Conservation (phyloP, 164 flowering plant genomes). For the Aristolochia contorta region DNA sequence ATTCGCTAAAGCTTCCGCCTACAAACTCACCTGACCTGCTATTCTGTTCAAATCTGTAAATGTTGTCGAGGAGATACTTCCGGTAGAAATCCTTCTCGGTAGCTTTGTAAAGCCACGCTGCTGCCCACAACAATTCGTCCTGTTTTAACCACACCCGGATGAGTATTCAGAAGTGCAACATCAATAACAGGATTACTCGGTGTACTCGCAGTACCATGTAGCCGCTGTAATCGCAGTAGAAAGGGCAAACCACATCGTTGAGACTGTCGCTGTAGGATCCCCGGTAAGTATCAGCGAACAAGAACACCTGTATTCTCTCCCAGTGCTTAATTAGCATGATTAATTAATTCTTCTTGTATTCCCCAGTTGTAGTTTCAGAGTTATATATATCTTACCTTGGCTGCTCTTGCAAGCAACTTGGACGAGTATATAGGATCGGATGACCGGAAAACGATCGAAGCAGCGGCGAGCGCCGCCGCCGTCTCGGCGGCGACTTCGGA, state of each 20-base stretch:
- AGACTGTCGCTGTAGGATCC: constrained; percentile 35
- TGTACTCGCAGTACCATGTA: constrained; percentile 41
- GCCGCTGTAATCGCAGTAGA: constrained; percentile 87
- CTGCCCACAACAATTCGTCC: constrained; percentile 87
- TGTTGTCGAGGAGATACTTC: constrained; percentile 32
- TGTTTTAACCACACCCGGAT: constrained; percentile 7
- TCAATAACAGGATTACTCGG: background rate
- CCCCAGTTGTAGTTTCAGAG: too few species aligned
- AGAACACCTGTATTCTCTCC: constrained; percentile 22
- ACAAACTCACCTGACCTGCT: constrained; percentile 52
- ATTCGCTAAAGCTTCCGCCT: constrained; percentile 24
- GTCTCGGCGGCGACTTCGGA: constrained; percentile 43
- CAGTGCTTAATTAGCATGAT: too few species aligned
- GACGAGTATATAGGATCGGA: constrained; percentile 22
- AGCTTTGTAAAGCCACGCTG: constrained; percentile 74
- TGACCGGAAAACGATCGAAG: constrained; percentile 30
- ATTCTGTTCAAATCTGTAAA: background rate
- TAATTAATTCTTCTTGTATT: too few species aligned
- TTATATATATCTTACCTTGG: constrained; percentile 7
- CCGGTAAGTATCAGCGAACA: constrained; percentile 33
- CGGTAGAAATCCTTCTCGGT: constrained; percentile 34
- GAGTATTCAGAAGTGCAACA: background rate
- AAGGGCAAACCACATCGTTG: constrained; percentile 70
- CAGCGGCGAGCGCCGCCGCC: constrained; percentile 43
- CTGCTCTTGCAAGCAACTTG: constrained; percentile 29